Evolutionary conservation across 169 alveolate species (phyloP), one percentile per base, ranked within the genome.

Genomic region (Eimeria necatrix): DNA sequence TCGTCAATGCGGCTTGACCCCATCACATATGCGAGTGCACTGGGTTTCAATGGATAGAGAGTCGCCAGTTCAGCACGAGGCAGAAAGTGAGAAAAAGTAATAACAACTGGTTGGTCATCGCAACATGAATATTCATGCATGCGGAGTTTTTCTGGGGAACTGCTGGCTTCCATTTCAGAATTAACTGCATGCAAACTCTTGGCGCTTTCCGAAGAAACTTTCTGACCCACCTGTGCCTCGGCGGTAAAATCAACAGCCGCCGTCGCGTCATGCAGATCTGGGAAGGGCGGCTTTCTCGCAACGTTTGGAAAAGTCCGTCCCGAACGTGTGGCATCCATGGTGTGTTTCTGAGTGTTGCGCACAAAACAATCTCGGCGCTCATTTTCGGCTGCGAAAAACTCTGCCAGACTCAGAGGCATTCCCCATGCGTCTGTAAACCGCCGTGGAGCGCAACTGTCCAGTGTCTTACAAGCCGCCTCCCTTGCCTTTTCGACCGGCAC

Each of bases 61-160:
- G 70, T 85, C n/a, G 93, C 93, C 76, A 85, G 64, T 26, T 85
- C 93, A 70, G 93, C 93, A 18, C 93, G 93, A 59, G 93, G 93
- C 81, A 85, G 24, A 85, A 85, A 85, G 93, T 85, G 93, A 1
- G 93, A 85, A 61, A 85, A 85, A 20, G 93, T 85, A 61, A 85
- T 85, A 26, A 85, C 93, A 9, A 85, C 60, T 26, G 51, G 70
- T 12, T 22, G 22, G 76, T 61, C 53, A 18, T 60, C 78, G 81
- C 4, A 18, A 52, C 61, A 46, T 18, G 60, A 16, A 60, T 78
- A 5, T 51, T 53, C 64, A 49, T 59, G 60, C 4, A 46, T 26
- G 20, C 59, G 26, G 24, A 10, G 7, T 49, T 60, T 80, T n/a
- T 60, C 81, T 22, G 73, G 71, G 12, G 91, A 56, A 18, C 78